Base-by-base conservation (phyloP, 2,329 filamentous ascomycete species). In the Calonectria ilicicola region DNA sequence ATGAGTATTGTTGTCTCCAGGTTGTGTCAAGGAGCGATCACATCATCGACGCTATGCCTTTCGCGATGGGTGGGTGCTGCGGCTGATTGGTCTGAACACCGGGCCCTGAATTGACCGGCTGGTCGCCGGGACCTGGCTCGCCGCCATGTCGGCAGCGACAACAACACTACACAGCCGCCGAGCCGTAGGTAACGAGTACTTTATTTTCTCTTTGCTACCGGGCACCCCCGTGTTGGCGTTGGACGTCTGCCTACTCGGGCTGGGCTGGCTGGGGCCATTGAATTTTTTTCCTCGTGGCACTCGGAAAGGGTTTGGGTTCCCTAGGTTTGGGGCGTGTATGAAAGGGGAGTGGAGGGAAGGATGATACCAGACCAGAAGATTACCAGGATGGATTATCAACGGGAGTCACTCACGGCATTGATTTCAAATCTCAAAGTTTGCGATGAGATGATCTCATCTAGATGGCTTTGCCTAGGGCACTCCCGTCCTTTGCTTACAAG, bases 21-120 rank as follows among this genome's bases (percentile, higher is more conserved):
- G 79, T 78, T 80, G 78, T 73, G 80, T 81, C 79, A 81, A 80
- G 80, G 81, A 83, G 78, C 81, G 84, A 88, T 87, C 86, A 87
- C 86, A 86, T 87, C 86, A 88, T 88, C 86, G 83, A 84, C 86
- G 86, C 86, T 87, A 88, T 84, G 74, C 82, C 86, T 85, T 85
- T 87, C 85, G 85, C 85, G 84, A 86, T 84, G 81, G 38, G 77
- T 79, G 74, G 70, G 64, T 72, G 71, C 75, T 73, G 70, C 69
- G 70, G 64, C 73, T 85, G 81, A 86, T 85, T 87, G 84, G 84
- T 62, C 71, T 67, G 53, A 58, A 51, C 64, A 64, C 42, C 67
- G 65, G 70, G 73, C 72, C 73, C 76, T 73, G 76, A 74, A 75
- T 58, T 77, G 75, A 44, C 32, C 73, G 75, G 70, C 73, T 73